Conservation (phyloP, 1,284 basidiomycete species). For the Ceratobasidium sp. region DNA sequence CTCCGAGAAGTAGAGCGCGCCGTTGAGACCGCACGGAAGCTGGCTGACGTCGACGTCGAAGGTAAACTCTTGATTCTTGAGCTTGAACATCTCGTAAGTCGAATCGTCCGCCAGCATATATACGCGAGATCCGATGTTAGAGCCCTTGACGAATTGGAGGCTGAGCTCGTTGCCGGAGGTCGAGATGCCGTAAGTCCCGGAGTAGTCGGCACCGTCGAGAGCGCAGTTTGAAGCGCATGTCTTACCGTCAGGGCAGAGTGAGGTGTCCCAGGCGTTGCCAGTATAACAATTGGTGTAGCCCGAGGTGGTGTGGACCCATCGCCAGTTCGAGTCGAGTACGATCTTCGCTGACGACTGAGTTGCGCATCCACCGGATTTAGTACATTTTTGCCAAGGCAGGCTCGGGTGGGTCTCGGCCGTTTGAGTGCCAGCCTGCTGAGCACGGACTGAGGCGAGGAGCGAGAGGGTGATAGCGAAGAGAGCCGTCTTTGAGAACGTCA, state of each 20-base stretch:
- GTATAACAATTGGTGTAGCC: slow-evolving; percentile 58
- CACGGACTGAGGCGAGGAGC: slow-evolving; percentile 39
- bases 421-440: slow-evolving; percentile 41
- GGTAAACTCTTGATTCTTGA: slow-evolving; percentile 63
- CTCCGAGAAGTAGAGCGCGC: slow-evolving; percentile 59
- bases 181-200: slow-evolving; percentile 58
- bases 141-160: slow-evolving; percentile 59
- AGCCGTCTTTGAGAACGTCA: slow-evolving; percentile 15
- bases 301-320: slow-evolving; percentile 42
- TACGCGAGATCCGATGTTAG: slow-evolving; percentile 64
- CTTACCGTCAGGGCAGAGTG: slow-evolving; percentile 57
- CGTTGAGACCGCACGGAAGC: slow-evolving; percentile 64
- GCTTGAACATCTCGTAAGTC: slow-evolving; percentile 61
- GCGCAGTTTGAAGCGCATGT: slow-evolving; percentile 62
- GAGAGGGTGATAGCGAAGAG: slow-evolving; percentile 35
- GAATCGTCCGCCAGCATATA: slow-evolving; percentile 58
- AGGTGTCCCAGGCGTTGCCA: slow-evolving; percentile 48
- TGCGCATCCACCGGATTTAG: slow-evolving; percentile 40
- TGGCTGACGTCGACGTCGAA: slow-evolving; percentile 66
- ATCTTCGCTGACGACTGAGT: slow-evolving; percentile 28
- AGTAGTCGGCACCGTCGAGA: slow-evolving; percentile 65
- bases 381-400: slow-evolving; percentile 41
- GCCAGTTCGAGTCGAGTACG: slow-evolving; percentile 43
- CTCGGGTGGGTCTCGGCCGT: slow-evolving; percentile 42
- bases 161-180: slow-evolving; percentile 58